Percentiles rank a stretch among this genome's conserved stretches.
These are phyloP conservation scores for Agrostemma githago DNA, from an alignment of 148 eudicot genomes.

Conservation along the genomic window DNA sequence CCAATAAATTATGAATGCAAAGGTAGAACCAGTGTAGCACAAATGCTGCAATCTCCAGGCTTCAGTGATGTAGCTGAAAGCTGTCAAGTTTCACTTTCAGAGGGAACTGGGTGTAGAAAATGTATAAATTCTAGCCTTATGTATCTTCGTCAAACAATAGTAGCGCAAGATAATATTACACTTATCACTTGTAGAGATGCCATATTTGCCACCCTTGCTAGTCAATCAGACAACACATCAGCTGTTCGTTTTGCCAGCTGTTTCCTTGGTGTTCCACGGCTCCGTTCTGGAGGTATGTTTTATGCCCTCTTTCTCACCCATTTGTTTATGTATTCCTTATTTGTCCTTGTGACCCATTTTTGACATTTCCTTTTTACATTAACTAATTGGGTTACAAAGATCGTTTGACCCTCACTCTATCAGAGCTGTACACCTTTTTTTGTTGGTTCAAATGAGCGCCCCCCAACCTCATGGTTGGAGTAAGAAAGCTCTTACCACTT, in stretches of 20 bases:
- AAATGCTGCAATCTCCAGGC: constrained; percentile 86
- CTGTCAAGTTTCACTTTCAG: constrained; percentile 50
- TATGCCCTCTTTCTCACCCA: neutral
- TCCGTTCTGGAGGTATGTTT: constrained; percentile 35
- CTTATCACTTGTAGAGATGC: constrained; percentile 93
- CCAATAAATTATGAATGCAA: constrained; percentile 76
- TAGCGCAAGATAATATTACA: constrained; percentile 58
- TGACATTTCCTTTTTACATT: neutral
- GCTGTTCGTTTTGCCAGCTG: constrained; percentile 70
- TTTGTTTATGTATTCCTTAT: neutral
- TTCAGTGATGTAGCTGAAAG: constrained; percentile 48
- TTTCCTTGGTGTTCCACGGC: constrained; percentile 78
- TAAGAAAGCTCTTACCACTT: too few species aligned
- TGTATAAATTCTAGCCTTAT: constrained; percentile 80
- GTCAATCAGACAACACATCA: constrained; percentile 62
- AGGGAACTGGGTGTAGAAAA: constrained; percentile 48
- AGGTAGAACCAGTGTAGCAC: constrained; percentile 72
- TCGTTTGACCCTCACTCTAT: neutral
- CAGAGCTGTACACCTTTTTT: neutral
- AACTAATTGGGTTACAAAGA: neutral
- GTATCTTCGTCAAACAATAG: constrained; percentile 63
- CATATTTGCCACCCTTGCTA: constrained; percentile 75
- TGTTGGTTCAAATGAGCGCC: too few species aligned
- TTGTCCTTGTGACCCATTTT: neutral
- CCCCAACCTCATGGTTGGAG: too few species aligned